Percentiles rank a stretch among this genome's conserved stretches.
Conservation (phyloP, 768 basidiomycete species). For the Lactarius hatsudake region DNA sequence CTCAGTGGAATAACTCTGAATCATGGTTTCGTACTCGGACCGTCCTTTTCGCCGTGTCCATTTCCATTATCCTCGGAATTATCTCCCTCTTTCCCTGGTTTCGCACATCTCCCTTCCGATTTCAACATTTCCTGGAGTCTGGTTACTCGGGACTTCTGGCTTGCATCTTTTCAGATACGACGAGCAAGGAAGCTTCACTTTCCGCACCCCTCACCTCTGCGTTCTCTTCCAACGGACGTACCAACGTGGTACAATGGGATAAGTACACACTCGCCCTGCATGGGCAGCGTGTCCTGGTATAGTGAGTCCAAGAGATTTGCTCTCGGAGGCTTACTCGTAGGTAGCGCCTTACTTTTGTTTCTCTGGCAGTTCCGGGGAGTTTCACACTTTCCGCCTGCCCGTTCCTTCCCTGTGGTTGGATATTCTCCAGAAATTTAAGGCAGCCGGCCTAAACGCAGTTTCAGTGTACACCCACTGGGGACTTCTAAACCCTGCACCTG, state of each 20-base stretch:
- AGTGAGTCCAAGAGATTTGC: background rate
- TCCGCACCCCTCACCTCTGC: background rate
- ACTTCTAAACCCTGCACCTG: slow-evolving; percentile 69
- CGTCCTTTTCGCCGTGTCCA: background rate
- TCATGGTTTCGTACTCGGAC: slow-evolving; percentile 6
- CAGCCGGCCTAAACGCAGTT: slow-evolving; percentile 73
- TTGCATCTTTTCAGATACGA: background rate
- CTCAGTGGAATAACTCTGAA: background rate
- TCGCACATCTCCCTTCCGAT: background rate
- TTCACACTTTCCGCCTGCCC: slow-evolving; percentile 79
- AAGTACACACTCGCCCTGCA: slow-evolving; percentile 25
- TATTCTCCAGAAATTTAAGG: slow-evolving; percentile 77
- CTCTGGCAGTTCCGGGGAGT: slow-evolving; percentile 68
- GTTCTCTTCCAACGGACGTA: slow-evolving; percentile 22
- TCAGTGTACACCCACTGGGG: slow-evolving; percentile 84
- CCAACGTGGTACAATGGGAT: slow-evolving; percentile 27
- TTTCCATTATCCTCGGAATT: slow-evolving; percentile 1
- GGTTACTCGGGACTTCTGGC: background rate
- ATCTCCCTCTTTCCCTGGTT: background rate
- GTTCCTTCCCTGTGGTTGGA: slow-evolving; percentile 80
- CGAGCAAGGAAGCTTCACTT: background rate
- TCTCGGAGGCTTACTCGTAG: background rate
- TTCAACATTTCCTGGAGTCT: background rate
- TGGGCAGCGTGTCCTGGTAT: slow-evolving; percentile 22
- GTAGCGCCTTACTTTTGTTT: background rate